Percentiles rank a stretch among this genome's conserved stretches.
These are phyloP conservation scores for Plectranthus barbatus DNA, from an alignment of 257 asterid species.

Conservation along the genomic window DNA sequence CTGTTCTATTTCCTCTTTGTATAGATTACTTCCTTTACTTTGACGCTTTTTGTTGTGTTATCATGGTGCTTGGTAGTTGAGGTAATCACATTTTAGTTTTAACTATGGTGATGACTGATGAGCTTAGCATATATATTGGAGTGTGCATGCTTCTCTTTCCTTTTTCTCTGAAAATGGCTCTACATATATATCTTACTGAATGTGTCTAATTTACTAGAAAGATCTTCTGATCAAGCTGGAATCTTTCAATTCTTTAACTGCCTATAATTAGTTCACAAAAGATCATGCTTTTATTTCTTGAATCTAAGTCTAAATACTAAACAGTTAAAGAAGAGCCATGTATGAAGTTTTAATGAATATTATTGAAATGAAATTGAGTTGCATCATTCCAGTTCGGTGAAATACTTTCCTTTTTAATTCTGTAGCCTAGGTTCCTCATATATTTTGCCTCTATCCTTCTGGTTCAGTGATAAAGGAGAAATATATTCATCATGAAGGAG, in stretches of 20 bases:
- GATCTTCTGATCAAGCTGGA: neutral
- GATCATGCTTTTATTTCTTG: neutral
- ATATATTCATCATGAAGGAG: constrained; percentile 58
- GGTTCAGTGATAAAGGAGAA: constrained; percentile 27
- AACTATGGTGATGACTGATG: neutral
- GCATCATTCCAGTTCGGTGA: neutral
- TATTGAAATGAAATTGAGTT: neutral
- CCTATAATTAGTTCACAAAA: neutral
- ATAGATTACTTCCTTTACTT: too few relatives aligned
- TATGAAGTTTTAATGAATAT: neutral
- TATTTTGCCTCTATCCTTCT: constrained; percentile 13
- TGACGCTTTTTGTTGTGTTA: too few relatives aligned
- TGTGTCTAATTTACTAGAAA: neutral
- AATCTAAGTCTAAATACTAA: neutral
- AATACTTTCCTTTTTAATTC: neutral
- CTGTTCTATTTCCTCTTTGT: neutral
- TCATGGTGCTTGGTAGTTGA: too few relatives aligned
- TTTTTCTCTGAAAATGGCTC: neutral
- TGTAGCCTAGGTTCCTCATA: neutral
- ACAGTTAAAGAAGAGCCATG: neutral
- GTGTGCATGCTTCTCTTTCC: neutral
- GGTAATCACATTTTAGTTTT: neutral
- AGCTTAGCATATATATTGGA: too few relatives aligned
- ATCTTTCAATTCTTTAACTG: neutral
- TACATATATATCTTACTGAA: constrained; percentile 5